Conservation (phyloP, 345 rosid species). For the Gossypium arboreum region DNA sequence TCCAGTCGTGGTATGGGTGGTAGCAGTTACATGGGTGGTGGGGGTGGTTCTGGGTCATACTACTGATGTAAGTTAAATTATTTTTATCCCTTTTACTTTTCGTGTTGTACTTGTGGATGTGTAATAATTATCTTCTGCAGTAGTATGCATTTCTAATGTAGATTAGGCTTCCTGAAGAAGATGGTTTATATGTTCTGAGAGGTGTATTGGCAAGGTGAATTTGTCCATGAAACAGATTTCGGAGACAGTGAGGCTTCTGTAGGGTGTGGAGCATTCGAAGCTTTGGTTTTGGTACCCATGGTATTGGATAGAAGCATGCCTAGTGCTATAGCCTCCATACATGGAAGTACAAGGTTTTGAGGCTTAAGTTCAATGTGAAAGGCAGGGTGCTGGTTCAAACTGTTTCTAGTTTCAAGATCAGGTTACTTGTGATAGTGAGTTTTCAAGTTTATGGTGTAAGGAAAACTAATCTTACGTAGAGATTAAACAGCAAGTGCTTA, state of each 20-base stretch:
- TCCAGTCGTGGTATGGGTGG: slow-evolving; percentile 82
- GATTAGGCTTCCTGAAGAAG: slow-evolving; percentile 29
- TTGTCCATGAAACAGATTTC: slow-evolving; percentile 71
- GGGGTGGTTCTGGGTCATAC: slow-evolving; percentile 78
- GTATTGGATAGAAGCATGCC: slow-evolving; percentile 31
- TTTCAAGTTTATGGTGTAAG: slow-evolving; percentile 37
- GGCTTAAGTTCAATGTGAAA: slow-evolving; percentile 21
- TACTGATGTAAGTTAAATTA: slow-evolving; percentile 56
- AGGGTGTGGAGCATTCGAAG: slow-evolving; percentile 53
- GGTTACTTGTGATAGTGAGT: slow-evolving; percentile 27
- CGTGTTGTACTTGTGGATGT: slow-evolving; percentile 10
- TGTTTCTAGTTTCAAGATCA: slow-evolving; percentile 23
- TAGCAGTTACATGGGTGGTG: slow-evolving; percentile 66
- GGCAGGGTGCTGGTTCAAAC: slow-evolving; percentile 29
- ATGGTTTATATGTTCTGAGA: slow-evolving; percentile 32
- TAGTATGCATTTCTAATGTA: slow-evolving; percentile 16
- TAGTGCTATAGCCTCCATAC: slow-evolving; percentile 32
- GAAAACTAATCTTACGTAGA: slow-evolving; percentile 28
- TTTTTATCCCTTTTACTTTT: slow-evolving; percentile 14
- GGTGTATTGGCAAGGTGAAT: slow-evolving; percentile 35
- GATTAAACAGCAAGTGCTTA: slow-evolving; percentile 34
- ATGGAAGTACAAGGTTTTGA: slow-evolving; percentile 19
- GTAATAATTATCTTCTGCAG: slow-evolving; percentile 1
- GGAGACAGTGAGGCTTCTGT: slow-evolving; percentile 48
- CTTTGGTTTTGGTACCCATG: slow-evolving; percentile 26